Conservation (phyloP, 2,329 filamentous ascomycete species). For the Keithomyces neogunnii region DNA sequence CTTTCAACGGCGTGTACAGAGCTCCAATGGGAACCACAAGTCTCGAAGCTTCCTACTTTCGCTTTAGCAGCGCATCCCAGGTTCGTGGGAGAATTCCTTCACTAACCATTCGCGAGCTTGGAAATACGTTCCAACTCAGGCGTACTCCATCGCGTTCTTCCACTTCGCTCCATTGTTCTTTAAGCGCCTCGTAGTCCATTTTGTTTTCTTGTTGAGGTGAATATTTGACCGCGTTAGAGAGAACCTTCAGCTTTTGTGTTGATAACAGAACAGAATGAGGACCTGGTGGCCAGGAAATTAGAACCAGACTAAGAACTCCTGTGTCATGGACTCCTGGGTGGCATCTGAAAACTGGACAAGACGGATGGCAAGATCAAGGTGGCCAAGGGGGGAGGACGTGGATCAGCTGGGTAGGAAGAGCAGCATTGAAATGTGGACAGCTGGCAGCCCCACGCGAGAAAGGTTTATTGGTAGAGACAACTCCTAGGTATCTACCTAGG, state of each 20-base stretch:
- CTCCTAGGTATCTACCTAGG: not conserved
- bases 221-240: not conserved
- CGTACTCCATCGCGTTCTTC: slow-evolving; percentile 95
- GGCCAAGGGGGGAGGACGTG: not conserved
- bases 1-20: slow-evolving; percentile 91
- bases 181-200: slow-evolving; percentile 90
- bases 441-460: not conserved
- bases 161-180: slow-evolving; percentile 93
- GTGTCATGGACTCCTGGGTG: not conserved
- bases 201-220: not conserved
- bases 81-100: not conserved
- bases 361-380: not conserved
- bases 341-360: not conserved
- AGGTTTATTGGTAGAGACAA: not conserved
- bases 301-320: not conserved
- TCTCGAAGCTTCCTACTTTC: slow-evolving; percentile 72
- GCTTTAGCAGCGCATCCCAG: not conserved
- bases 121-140: slow-evolving; percentile 98
- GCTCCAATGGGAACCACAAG: slow-evolving; percentile 94
- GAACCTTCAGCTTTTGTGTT: too few relatives aligned
- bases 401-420: not conserved
- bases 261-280: not conserved
- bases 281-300: not conserved
- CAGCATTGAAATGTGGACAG: not conserved
- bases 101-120: slow-evolving; percentile 89